Base-by-base conservation (phyloP, 1,139 yeast genomes). In the Geotrichum macrosporum region DNA sequence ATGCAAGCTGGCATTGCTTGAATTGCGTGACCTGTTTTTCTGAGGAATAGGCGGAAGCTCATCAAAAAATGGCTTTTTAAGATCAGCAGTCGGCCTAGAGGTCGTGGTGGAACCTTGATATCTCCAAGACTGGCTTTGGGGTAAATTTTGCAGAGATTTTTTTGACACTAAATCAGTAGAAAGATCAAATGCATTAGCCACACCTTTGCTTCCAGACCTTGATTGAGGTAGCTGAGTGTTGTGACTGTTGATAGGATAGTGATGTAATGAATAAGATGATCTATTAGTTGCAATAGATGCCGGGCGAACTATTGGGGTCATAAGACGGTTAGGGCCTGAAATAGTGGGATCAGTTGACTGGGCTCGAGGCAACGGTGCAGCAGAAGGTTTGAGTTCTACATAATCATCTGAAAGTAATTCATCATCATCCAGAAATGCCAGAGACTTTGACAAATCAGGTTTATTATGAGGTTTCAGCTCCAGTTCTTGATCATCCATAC, bases 121-220 rank as follows among this genome's bases (percentile, higher is more conserved):
- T 35, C 39, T 15, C 34, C 40, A 9, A 51, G 46, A 12, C 47
- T 38, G 35, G 18, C 43, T 26, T 24, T 18, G 39, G 12, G 22
- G 37, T 27, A 15, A 46, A 22, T 9, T 19, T 8, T 37, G 45
- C 27, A 19, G 39, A 16, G 41, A 41, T 19, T 2, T 52, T 18
- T 53, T 42, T 3, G 51, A 44, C 22, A 84, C 68, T 44, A 85
- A 65, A 46, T 74, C 80, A 33, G 75, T 68, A 1, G 95, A 95
- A 56, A 86, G 80, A 61, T 86, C 95, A 59, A 84, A 86, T 10
- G 63, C 62, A 41, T 58, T 59, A 10, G 51, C 51, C 2, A 54
- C 46, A 2, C 55, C 38, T 20, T 45, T 29, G 24, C 35, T 45
- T 16, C 48, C 45, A 12, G 42, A 44, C 9, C 21, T 29, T 41